Percentiles rank a stretch among this genome's conserved stretches.
Conservation (phyloP, 2,329 filamentous ascomycete genomes). For the Fusarium marasasianum region DNA sequence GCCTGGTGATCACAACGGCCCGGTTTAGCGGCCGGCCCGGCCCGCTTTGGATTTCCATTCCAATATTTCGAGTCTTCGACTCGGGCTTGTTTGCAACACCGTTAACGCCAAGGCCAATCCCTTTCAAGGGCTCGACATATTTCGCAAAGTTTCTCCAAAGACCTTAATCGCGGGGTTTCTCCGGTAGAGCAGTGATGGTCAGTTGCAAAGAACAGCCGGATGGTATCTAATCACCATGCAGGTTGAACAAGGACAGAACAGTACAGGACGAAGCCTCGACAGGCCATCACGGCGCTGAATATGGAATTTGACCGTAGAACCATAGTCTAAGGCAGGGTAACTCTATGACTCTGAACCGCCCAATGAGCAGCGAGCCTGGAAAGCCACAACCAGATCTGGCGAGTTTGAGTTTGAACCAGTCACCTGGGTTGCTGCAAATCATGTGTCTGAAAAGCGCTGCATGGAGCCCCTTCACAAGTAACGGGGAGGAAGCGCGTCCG, state of each 20-base stretch:
- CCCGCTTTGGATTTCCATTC: slow-evolving; percentile 34
- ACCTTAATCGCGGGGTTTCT: neutral
- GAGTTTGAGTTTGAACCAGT: slow-evolving; percentile 35
- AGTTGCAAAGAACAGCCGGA: slow-evolving; percentile 14
- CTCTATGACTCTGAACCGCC: slow-evolving; percentile 20
- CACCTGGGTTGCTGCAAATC: slow-evolving; percentile 46
- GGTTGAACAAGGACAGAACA: neutral
- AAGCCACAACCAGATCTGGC: slow-evolving; percentile 26
- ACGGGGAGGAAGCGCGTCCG: slow-evolving; percentile 34
- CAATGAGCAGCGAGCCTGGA: slow-evolving; percentile 25
- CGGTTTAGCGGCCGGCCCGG: slow-evolving; percentile 40
- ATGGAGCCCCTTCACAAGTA: slow-evolving; percentile 37
- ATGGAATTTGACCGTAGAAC: slow-evolving; percentile 19
- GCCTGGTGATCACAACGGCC: slow-evolving; percentile 38
- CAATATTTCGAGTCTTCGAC: slow-evolving; percentile 5
- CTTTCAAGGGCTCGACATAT: neutral
- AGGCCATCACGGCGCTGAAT: slow-evolving; percentile 14
- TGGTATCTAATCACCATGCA: slow-evolving; percentile 6
- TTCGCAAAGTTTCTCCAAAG: neutral
- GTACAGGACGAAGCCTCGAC: slow-evolving; percentile 8
- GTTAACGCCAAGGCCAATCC: neutral
- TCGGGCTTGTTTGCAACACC: slow-evolving; percentile 2
- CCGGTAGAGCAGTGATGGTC: slow-evolving; percentile 14
- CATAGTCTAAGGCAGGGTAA: slow-evolving; percentile 28
- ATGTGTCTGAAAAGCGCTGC: slow-evolving; percentile 44